A percentile compares a stretch with the other conserved stretches of the same genome.
Conservation (phyloP, 495 filamentous ascomycete species). For the Hypomontagnella monticulosa region DNA sequence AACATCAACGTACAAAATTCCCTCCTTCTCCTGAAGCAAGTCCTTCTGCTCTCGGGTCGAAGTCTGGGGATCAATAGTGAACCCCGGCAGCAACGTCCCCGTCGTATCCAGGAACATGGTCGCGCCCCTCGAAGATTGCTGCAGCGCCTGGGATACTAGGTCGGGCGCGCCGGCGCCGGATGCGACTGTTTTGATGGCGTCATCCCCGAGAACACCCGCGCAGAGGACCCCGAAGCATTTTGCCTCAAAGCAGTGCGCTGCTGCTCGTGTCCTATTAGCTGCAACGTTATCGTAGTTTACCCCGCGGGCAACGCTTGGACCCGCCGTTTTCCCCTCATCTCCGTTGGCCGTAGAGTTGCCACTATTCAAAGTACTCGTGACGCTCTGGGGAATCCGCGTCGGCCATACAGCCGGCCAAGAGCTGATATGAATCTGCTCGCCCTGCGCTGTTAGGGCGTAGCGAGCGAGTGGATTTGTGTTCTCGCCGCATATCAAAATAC, state of each 20-base stretch:
- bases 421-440: conserved; percentile 48
- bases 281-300: conserved; percentile 54
- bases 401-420: conserved; percentile 49
- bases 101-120: conserved; percentile 54
- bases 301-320: conserved; percentile 5
- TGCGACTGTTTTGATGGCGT: conserved; percentile 35
- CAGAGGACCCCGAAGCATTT: conserved; percentile 57
- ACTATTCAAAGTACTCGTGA: conserved; percentile 22
- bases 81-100: conserved; percentile 43
- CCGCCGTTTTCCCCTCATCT: neutral
- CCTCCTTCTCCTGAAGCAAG: conserved; percentile 49
- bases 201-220: conserved; percentile 44
- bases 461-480: conserved; percentile 52
- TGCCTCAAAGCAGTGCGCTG: conserved; percentile 58
- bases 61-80: conserved; percentile 30
- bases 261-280: conserved; percentile 52
- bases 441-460: conserved; percentile 44
- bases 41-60: conserved; percentile 34
- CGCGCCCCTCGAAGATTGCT: conserved; percentile 42
- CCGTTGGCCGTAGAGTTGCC: neutral
- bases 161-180: conserved; percentile 24
- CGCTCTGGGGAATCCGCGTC: conserved; percentile 45
- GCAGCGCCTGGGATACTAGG: conserved; percentile 23
- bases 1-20: conserved; percentile 55
- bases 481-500: conserved; percentile 52